A percentile compares a stretch with the other conserved stretches of the same genome.
Conservation (phyloP, 345 rosid species). For the Brassica juncea region DNA sequence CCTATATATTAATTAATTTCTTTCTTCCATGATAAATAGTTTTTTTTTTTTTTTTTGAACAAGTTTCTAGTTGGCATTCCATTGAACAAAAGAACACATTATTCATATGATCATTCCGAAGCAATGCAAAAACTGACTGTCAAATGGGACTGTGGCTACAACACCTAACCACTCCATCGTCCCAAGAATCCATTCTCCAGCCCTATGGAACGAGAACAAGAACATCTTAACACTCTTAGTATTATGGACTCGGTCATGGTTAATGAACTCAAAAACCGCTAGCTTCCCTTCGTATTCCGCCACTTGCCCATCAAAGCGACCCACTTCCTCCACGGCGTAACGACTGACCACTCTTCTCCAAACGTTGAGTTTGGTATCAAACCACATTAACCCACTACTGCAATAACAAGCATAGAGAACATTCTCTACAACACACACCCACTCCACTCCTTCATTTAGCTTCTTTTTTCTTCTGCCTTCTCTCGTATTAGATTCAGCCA, state of each 20-base stretch:
- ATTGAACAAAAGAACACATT: background rate
- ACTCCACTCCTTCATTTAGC: accelerated
- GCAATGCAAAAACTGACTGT: background rate
- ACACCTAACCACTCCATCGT: background rate
- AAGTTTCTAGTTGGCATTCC: background rate
- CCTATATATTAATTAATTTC: too few species aligned
- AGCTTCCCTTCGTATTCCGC: background rate
- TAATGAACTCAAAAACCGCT: background rate
- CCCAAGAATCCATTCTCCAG: background rate
- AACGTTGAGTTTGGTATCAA: constrained; percentile 42
- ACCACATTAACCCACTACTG: constrained; percentile 60
- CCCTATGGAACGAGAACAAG: background rate
- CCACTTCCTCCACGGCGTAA: constrained; percentile 13
- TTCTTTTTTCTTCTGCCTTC: background rate
- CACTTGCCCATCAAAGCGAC: background rate
- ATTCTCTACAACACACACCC: constrained; percentile 58
- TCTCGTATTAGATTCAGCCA: background rate
- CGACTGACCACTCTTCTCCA: constrained; percentile 54
- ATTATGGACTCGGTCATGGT: background rate
- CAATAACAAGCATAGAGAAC: constrained; percentile 60
- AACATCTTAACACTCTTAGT: background rate
- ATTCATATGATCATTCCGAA: background rate
- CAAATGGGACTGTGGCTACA: background rate
- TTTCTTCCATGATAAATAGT: too few species aligned
- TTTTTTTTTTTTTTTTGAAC: too few species aligned